Evolutionary conservation across 768 basidiomycete genomes (phyloP).

Genomic region (Leccinum barrowsii): DNA sequence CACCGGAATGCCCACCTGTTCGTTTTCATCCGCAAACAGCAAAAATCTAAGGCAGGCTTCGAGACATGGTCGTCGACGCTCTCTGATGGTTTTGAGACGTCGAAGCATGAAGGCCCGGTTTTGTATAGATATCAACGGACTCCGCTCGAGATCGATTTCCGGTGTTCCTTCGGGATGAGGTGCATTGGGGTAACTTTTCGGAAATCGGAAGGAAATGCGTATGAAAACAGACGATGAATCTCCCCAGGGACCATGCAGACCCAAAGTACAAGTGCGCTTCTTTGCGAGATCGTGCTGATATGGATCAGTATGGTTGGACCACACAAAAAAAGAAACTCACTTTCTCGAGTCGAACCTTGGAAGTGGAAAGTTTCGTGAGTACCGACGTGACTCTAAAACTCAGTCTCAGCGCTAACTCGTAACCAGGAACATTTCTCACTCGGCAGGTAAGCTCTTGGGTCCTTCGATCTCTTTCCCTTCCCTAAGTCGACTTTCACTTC

Average conservation of each 20-base stretch:
- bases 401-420: not conserved
- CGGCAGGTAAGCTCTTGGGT: constrained; percentile 64
- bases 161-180: constrained; percentile 63
- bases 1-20: constrained; percentile 36
- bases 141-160: constrained; percentile 78
- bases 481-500: constrained; percentile 45
- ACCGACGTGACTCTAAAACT: constrained; percentile 65
- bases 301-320: constrained; percentile 1
- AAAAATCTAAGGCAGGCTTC: constrained; percentile 82
- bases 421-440: constrained; percentile 42
- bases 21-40: constrained; percentile 63
- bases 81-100: constrained; percentile 67
- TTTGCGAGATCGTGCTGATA: constrained; percentile 63
- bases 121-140: constrained; percentile 72
- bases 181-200: constrained; percentile 71
- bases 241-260: constrained; percentile 91
- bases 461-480: constrained; percentile 33
- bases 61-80: constrained; percentile 75
- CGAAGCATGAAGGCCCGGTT: constrained; percentile 77
- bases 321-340: constrained; percentile 33
- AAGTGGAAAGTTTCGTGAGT: constrained; percentile 57
- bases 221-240: constrained; percentile 80
- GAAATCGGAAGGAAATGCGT: constrained; percentile 87
- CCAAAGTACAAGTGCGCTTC: constrained; percentile 78
- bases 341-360: constrained; percentile 84